Conservation (phyloP, 495 filamentous ascomycete species). For the Astrocystis sublimbata region DNA sequence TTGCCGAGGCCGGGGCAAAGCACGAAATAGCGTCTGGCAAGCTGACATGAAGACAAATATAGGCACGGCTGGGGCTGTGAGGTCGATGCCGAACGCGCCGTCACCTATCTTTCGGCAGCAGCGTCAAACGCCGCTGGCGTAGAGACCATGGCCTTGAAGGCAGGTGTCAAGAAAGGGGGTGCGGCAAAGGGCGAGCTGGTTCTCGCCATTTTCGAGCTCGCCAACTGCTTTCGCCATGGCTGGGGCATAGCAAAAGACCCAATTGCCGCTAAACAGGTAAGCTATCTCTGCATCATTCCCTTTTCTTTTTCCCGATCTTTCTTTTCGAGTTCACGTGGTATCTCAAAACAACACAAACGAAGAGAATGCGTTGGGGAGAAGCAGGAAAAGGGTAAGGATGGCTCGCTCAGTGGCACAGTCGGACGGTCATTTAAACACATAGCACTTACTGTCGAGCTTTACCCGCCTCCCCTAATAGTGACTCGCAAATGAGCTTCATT, state of each 20-base stretch:
- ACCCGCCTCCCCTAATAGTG: slow-evolving; percentile 6
- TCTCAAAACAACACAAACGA: slow-evolving; percentile 1
- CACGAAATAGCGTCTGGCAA: background rate
- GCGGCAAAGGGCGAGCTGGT: slow-evolving; percentile 95
- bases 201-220: slow-evolving; percentile 94
- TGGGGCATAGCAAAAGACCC: slow-evolving; percentile 93
- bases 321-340: background rate
- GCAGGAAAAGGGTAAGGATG: slow-evolving; percentile 3
- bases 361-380: background rate
- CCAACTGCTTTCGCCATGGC: slow-evolving; percentile 93
- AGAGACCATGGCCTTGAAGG: slow-evolving; percentile 77
- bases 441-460: background rate
- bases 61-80: slow-evolving; percentile 94
- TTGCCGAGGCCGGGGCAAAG: background rate
- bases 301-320: too few species aligned
- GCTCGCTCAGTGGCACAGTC: slow-evolving; percentile 5
- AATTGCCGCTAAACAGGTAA: slow-evolving; percentile 70
- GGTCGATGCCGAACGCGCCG: slow-evolving; percentile 68
- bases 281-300: slow-evolving; percentile 17
- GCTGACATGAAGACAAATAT: slow-evolving; percentile 21
- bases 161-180: slow-evolving; percentile 90
- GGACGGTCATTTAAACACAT: background rate
- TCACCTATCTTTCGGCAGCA: slow-evolving; percentile 81
- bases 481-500: slow-evolving; percentile 18
- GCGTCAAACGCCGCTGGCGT: slow-evolving; percentile 88